Evolutionary conservation across 208 protist species (phyloP).

Genomic region (Porcisia deanei): DNA sequence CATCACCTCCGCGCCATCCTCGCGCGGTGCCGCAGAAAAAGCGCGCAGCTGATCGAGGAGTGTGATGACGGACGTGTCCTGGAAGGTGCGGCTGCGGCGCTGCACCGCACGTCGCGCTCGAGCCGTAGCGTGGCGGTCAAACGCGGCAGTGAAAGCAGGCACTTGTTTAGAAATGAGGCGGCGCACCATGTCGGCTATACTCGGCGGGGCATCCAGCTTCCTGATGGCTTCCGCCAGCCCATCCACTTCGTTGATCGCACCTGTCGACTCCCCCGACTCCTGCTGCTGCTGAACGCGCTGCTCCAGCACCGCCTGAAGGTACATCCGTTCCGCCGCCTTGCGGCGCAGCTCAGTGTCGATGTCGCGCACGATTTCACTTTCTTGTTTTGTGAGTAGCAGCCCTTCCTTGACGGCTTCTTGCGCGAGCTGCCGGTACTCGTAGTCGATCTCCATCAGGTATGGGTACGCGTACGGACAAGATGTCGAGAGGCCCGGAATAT

Average conservation of each 20-base stretch:
- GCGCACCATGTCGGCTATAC: constrained; percentile 14
- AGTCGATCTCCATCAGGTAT: constrained; percentile 59
- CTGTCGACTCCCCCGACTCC: not conserved
- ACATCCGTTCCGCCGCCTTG: constrained; percentile 20
- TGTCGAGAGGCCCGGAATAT: constrained; percentile 13
- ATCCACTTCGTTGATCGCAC: constrained; percentile 4
- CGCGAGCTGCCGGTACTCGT: constrained; percentile 47
- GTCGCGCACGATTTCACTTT: constrained; percentile 50
- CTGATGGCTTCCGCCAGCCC: constrained; percentile 16
- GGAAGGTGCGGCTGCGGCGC: constrained; percentile 32
- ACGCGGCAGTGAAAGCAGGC: constrained; percentile 7
- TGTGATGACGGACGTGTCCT: constrained; percentile 19
- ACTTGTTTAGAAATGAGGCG: constrained; percentile 22
- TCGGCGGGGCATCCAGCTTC: constrained; percentile 14
- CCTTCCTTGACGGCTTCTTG: constrained; percentile 38
- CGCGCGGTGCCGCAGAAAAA: constrained; percentile 34
- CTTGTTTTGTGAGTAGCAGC: constrained; percentile 46
- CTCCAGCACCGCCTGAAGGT: constrained; percentile 21
- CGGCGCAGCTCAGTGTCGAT: constrained; percentile 40
- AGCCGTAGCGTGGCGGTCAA: constrained; percentile 17
- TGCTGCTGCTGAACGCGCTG: constrained; percentile 10
- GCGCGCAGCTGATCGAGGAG: constrained; percentile 31
- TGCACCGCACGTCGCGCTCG: constrained; percentile 20
- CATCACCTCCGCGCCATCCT: constrained; percentile 43
- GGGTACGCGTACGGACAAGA: constrained; percentile 37